Percentiles rank a stretch among this genome's conserved stretches.
Conservation (phyloP, 768 basidiomycete species). For the Lactarius hatsudake region DNA sequence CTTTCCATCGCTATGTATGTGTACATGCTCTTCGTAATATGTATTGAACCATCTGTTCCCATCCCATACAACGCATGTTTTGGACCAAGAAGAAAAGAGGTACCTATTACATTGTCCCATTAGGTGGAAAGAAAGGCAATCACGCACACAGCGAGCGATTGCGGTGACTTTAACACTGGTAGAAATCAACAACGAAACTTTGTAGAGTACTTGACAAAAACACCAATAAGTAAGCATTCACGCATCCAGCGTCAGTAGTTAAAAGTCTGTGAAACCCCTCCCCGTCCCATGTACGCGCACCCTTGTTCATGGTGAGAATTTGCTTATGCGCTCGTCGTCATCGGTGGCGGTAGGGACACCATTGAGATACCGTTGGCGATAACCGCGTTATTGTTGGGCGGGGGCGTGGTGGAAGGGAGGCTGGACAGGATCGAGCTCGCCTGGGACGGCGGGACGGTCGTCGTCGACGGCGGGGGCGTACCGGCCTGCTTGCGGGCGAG, state of each 20-base stretch:
- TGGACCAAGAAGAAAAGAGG: not conserved
- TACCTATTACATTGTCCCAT: not conserved
- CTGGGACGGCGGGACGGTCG: slow-evolving; percentile 27
- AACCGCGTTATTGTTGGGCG: slow-evolving; percentile 24
- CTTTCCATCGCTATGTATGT: not conserved
- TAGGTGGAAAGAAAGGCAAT: not conserved
- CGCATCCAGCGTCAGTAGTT: not conserved
- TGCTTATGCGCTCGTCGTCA: not conserved
- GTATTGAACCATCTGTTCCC: not conserved
- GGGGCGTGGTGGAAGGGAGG: not conserved
- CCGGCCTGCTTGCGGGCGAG: slow-evolving; percentile 37
- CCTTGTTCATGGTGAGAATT: not conserved
- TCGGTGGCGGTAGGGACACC: slow-evolving; percentile 25
- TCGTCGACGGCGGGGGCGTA: slow-evolving; percentile 7
- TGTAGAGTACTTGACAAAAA: not conserved
- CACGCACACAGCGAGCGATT: not conserved
- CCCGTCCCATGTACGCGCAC: no score
- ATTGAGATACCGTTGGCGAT: slow-evolving; percentile 48
- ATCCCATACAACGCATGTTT: not conserved
- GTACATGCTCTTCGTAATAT: slow-evolving; percentile 8
- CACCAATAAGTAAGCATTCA: not conserved
- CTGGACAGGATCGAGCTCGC: slow-evolving; percentile 30
- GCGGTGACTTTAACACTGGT: not conserved
- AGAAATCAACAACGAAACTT: not conserved
- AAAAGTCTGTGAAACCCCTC: not conserved